These are phyloP conservation scores for Quercus engelmannii DNA, from an alignment of 306 rosid genomes.

Conservation along the genomic window DNA sequence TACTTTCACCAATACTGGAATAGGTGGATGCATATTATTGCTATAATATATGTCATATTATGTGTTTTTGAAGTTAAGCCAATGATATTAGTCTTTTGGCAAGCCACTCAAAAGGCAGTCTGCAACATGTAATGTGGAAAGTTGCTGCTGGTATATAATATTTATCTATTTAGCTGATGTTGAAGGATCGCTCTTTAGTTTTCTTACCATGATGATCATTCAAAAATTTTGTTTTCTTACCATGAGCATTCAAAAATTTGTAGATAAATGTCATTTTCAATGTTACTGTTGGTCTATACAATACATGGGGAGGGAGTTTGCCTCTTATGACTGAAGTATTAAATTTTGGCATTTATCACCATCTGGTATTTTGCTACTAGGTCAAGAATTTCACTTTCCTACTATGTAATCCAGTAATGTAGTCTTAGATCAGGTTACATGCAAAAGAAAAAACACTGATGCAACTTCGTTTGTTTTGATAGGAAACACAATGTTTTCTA, in stretches of 20 bases:
- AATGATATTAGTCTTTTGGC: conserved; percentile 4
- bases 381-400: not conserved
- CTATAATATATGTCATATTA: conserved; percentile 22
- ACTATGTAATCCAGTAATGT: no score
- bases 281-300: not conserved
- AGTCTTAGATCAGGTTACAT: not conserved
- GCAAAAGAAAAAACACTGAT: no score
- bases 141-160: conserved; percentile 22
- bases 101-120: conserved; percentile 10
- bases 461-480: no score
- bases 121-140: conserved; percentile 27
- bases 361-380: not conserved
- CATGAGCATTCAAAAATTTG: not conserved
- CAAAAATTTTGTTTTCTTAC: not conserved
- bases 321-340: no score
- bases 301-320: not conserved
- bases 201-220: not conserved
- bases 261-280: not conserved
- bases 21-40: conserved; percentile 27
- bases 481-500: no score
- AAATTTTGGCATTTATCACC: not conserved
- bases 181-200: not conserved
- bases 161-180: conserved; percentile 8
- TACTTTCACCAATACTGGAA: conserved; percentile 31
- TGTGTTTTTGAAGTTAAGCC: conserved; percentile 17